Evolutionary conservation across 2,329 filamentous ascomycete genomes (phyloP).

Genomic region (Aspergillus sp.): DNA sequence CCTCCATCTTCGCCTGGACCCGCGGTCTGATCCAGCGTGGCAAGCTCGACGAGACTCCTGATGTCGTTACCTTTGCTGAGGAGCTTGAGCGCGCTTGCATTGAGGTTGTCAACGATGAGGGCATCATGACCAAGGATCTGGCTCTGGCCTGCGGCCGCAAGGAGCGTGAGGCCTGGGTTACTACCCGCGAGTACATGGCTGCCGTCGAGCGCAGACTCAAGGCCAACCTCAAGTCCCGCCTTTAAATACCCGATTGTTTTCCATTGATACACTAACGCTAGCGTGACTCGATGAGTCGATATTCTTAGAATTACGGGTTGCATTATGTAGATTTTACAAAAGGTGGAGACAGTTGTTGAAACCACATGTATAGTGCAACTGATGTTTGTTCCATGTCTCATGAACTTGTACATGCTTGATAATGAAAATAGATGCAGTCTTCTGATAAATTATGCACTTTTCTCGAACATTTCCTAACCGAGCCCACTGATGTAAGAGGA

Average conservation of each 20-base stretch:
- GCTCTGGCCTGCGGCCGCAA: slow-evolving; percentile 93
- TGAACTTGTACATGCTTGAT: too few relatives aligned
- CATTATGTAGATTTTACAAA: neutral
- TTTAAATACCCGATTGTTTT: slow-evolving; percentile 29
- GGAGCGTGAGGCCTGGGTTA: slow-evolving; percentile 81
- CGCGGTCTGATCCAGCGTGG: slow-evolving; percentile 91
- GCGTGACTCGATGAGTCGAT: slow-evolving; percentile 13
- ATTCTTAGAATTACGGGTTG: slow-evolving; percentile 11
- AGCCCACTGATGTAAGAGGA: too few relatives aligned
- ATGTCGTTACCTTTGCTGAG: slow-evolving; percentile 88
- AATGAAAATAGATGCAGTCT: neutral
- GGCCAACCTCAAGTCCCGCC: slow-evolving; percentile 58
- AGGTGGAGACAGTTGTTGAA: too few relatives aligned
- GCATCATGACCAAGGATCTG: slow-evolving; percentile 99
- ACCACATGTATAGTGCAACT: too few relatives aligned
- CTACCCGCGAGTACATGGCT: slow-evolving; percentile 85
- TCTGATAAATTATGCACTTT: neutral
- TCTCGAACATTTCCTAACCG: neutral
- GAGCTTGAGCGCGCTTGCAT: slow-evolving; percentile 89
- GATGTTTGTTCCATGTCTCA: too few relatives aligned
- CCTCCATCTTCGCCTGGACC: slow-evolving; percentile 99
- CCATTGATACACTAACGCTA: slow-evolving; percentile 20
- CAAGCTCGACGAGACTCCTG: slow-evolving; percentile 87
- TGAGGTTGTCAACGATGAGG: slow-evolving; percentile 89
- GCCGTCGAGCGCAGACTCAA: slow-evolving; percentile 91